Evolutionary conservation across 2,329 filamentous ascomycete genomes (phyloP), one percentile per base, ranked within the genome.

Genomic region (Penicillium sp.): DNA sequence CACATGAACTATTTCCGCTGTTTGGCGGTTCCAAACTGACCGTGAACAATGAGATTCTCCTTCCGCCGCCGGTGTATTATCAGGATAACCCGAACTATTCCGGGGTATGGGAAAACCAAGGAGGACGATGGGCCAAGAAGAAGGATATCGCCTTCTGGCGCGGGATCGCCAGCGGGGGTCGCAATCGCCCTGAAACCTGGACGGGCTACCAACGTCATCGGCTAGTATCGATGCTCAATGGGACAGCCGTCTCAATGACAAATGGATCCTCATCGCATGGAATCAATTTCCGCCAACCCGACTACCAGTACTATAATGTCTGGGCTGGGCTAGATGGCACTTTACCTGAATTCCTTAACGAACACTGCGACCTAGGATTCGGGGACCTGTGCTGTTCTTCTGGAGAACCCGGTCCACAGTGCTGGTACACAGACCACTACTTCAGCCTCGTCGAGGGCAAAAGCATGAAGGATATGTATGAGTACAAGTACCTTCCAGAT

Each of bases 121-220:
- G 64, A 1, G 57, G 50, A 2, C 16, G 44, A 0, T 74, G 72
- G 71, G 47, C 56, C 2, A 36, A 60, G 6, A 75, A 75, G 52
- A 56, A 56, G 6, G 48, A 63, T 30, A 52, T 51, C 3, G 44
- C 68, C 11, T 55, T 71, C 9, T 75, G 72, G 72, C 65, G 71
- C 28, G 72, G 72, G 7, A 59, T 57, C 5, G 70, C 69, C 5
- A 66, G 64, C 3, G 72, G 72, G 2, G 72, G 72, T 2, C 61
- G 68, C 4, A 70, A 71, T 47, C 62, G 54, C 14, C 52, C 23
- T 9, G 43, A 72, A 17, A 86, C 80, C 51, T 88, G 84, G 84
- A 75, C 70, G 8, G 75, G 78, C 0, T 87, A 86, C 54, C 83
- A 88, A 47, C 77, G 84, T 3, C 84, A 87, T 55, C 80, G 84